Percentiles rank a stretch among this genome's conserved stretches.
These are phyloP conservation scores for Somion occarium DNA, from an alignment of 1,284 basidiomycete species.

Conservation along the genomic window DNA sequence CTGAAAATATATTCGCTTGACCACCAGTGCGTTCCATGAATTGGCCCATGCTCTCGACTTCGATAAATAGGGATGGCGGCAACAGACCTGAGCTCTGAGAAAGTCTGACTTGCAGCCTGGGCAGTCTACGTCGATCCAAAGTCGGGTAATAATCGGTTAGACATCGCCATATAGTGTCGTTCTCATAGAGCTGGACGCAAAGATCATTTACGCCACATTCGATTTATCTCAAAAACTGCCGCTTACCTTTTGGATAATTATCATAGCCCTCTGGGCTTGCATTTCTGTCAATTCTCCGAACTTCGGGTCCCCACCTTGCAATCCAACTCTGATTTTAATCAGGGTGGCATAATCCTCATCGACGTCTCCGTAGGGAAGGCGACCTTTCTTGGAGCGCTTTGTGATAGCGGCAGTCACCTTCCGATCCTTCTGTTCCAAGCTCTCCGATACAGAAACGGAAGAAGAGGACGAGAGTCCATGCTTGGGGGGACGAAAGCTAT, in stretches of 20 bases:
- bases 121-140: neutral
- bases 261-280: neutral
- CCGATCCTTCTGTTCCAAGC: too few species aligned
- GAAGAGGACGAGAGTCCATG: too few species aligned
- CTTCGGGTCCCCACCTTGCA: too few species aligned
- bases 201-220: neutral
- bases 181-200: neutral
- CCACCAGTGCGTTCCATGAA: neutral
- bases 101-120: neutral
- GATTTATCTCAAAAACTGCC: neutral
- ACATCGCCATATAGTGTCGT: neutral
- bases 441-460: too few species aligned
- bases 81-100: neutral
- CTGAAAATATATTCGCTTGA: neutral
- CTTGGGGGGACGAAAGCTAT: too few species aligned
- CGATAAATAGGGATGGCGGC: neutral
- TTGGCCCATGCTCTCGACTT: neutral
- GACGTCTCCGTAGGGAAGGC: too few species aligned
- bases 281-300: neutral
- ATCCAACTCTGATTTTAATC: too few species aligned
- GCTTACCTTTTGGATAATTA: neutral
- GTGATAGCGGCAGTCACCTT: too few species aligned
- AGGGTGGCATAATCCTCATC: too few species aligned
- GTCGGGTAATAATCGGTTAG: neutral
- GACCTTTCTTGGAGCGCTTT: too few species aligned